Evolutionary conservation across 441 rosid species (phyloP).

Genomic region (Pelargonium australe): DNA sequence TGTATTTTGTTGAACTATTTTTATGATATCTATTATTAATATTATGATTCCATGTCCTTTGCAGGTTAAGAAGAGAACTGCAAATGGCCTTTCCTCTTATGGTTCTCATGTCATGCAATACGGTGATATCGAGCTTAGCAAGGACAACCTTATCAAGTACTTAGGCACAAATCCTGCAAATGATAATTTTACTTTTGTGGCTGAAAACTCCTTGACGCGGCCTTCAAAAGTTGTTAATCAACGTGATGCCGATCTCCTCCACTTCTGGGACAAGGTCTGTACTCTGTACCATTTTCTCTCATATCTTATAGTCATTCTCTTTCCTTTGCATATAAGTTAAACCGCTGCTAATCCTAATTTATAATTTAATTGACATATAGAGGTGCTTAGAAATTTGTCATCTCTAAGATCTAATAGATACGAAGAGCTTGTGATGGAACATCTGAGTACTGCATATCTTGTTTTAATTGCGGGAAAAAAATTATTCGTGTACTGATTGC

Average conservation of each 20-base stretch:
- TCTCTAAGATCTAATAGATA: too few species aligned
- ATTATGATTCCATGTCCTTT: conserved; percentile 21
- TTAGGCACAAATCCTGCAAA: conserved; percentile 89
- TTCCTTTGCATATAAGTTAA: neutral
- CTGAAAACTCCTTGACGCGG: conserved; percentile 47
- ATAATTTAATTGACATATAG: too few species aligned
- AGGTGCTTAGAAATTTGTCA: too few species aligned
- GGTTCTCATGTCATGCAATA: conserved; percentile 96
- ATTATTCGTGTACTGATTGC: too few species aligned
- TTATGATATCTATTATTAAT: conserved; percentile 1
- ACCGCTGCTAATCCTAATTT: neutral
- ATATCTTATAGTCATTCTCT: neutral
- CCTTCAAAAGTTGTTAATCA: conserved; percentile 68
- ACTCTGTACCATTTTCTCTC: conserved; percentile 16
- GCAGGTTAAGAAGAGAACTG: conserved; percentile 79
- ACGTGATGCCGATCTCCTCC: conserved; percentile 90
- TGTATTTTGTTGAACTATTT: too few species aligned
- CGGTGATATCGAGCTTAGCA: conserved; percentile 58
- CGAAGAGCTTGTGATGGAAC: too few species aligned
- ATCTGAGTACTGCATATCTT: too few species aligned
- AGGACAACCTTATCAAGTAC: conserved; percentile 45
- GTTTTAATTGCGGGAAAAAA: too few species aligned
- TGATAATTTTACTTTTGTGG: conserved; percentile 62
- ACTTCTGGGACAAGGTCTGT: conserved; percentile 82
- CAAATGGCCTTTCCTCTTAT: conserved; percentile 34